Evolutionary conservation across 768 basidiomycete genomes (phyloP).

Genomic region (Lentinus brumalis): DNA sequence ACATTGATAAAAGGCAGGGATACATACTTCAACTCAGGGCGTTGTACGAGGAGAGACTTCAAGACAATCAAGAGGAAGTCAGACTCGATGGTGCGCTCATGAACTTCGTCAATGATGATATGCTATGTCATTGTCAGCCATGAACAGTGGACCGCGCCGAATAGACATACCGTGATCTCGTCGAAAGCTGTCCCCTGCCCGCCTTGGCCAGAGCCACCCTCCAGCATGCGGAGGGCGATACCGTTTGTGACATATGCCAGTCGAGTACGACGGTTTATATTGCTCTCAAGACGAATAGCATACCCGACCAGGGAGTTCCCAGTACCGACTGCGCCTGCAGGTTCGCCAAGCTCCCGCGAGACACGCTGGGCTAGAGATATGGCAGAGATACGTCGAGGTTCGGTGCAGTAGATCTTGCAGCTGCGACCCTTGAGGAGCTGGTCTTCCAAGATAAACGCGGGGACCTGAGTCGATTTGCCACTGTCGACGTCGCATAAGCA

Average conservation of each 20-base stretch:
- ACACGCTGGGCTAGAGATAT: constrained; percentile 96
- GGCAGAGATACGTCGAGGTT: constrained; percentile 94
- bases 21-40: constrained; percentile 81
- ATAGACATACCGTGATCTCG: constrained; percentile 79
- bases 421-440: constrained; percentile 75
- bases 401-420: constrained; percentile 94
- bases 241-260: constrained; percentile 90
- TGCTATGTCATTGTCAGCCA: constrained; percentile 50
- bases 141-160: neutral
- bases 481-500: constrained; percentile 39
- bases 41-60: constrained; percentile 74
- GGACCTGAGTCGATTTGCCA: constrained; percentile 97
- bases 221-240: constrained; percentile 96
- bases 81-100: constrained; percentile 95
- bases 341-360: constrained; percentile 89
- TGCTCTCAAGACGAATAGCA: constrained; percentile 90
- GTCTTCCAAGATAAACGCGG: constrained; percentile 91
- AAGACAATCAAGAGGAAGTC: constrained; percentile 96
- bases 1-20: neutral
- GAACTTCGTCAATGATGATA: constrained; percentile 95
- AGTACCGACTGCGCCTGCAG: constrained; percentile 75
- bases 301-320: constrained; percentile 85
- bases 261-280: constrained; percentile 75
- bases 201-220: constrained; percentile 70
- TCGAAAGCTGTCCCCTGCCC: constrained; percentile 84